Base-by-base conservation (phyloP, 1,284 basidiomycete species). In the Phylloboletellus chloephorus region DNA sequence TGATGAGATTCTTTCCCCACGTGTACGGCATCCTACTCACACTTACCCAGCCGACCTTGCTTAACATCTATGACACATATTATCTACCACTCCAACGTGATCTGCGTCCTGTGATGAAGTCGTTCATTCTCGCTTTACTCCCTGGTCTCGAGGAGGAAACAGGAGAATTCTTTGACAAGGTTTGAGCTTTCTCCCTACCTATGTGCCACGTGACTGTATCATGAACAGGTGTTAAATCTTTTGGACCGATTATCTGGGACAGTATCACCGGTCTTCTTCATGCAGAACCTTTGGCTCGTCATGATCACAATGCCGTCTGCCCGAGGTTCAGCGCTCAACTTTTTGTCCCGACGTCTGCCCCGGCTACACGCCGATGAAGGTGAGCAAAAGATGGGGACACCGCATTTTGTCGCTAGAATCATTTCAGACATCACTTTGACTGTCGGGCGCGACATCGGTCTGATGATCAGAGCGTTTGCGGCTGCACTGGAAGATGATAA, bases 131-230 rank as follows among this genome's bases (percentile, higher is more conserved):
- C 31, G 89, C 95, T 0, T 64, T 98, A 13, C 74, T 99, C 5
- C 95, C 96, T 1, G 94, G 93, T 0, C 69, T 97, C 33, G 94
- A 97, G 62, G 94, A 98, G 63, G 94, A 96, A 61, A 91, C 88
- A 0, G 89, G 91, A 2, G 94, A 98, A 63, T 96, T 89, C 66
- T 98, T 98, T 54, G 95, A 98, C 37, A 89, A 90, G 68, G 91
- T 88, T 44, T 22, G 72, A 19, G 26, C 16, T 31, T 23, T 17
- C n/a, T 23, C 12, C 23, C 24, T 44, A 3, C 12, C 12, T 9
- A n/a, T 7, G 36, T 31, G 37, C 25, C 37, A 22, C 45, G 19
- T 38, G 39, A 40, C 37, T 47, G 29, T 30, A 60, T 41, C 38
- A 41, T 41, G 42, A 49, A 13, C 48, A 92, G 86, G 89, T 94